Evolutionary conservation across 495 filamentous ascomycete genomes (phyloP).

Genomic region (Penicillium riverlandense): DNA sequence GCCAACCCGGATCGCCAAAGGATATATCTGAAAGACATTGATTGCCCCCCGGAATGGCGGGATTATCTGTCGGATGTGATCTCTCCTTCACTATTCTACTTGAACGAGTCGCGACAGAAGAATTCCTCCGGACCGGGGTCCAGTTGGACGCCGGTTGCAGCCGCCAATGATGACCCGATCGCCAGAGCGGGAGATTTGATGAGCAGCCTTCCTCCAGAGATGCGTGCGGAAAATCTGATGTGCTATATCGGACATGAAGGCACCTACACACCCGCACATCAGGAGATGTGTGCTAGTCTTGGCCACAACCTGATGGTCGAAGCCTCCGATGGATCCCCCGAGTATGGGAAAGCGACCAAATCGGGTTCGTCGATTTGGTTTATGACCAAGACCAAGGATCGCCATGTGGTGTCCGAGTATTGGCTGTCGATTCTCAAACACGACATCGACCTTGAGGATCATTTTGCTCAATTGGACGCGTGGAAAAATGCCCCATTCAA

Average conservation of each 20-base stretch:
- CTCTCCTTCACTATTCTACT: slow-evolving; percentile 73
- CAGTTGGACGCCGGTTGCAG: no score
- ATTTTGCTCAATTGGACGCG: slow-evolving; percentile 89
- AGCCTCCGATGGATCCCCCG: slow-evolving; percentile 52
- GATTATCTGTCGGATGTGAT: slow-evolving; percentile 69
- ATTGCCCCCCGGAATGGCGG: slow-evolving; percentile 80
- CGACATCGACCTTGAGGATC: slow-evolving; percentile 91
- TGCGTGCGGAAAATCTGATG: slow-evolving; percentile 95
- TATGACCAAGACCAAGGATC: slow-evolving; percentile 91
- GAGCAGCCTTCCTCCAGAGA: slow-evolving; percentile 76
- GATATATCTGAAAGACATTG: slow-evolving; percentile 92
- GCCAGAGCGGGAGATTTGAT: slow-evolving; percentile 80
- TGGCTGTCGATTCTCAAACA: slow-evolving; percentile 87
- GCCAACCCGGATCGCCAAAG: slow-evolving; percentile 67
- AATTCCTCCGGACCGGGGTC: no score
- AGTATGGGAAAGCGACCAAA: slow-evolving; percentile 59
- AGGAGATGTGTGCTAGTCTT: slow-evolving; percentile 94
- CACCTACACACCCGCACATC: slow-evolving; percentile 91
- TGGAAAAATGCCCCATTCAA: slow-evolving; percentile 90
- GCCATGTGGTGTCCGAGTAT: slow-evolving; percentile 80
- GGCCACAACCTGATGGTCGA: slow-evolving; percentile 98
- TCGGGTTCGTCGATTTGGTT: slow-evolving; percentile 94
- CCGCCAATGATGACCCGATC: slow-evolving; percentile 19
- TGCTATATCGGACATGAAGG: slow-evolving; percentile 98
- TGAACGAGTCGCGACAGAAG: slow-evolving; percentile 64